Conservation (phyloP, 352 stramenopile species). For the Phytophthora pluvialis region DNA sequence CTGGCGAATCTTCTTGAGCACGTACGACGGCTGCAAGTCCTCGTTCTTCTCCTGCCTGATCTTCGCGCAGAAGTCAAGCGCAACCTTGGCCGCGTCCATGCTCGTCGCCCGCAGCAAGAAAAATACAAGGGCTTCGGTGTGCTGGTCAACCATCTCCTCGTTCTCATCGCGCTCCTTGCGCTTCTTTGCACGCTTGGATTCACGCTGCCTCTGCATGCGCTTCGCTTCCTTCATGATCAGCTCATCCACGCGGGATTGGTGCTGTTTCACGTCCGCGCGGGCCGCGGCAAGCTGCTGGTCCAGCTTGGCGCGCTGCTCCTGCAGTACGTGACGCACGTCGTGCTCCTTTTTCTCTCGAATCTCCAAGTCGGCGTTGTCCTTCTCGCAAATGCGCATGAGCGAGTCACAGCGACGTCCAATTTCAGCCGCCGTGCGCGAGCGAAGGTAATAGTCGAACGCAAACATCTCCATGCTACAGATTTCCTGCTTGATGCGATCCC, state of each 20-base stretch:
- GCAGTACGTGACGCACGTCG: conserved; percentile 60
- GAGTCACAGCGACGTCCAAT: conserved; percentile 96
- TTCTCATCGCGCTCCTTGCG: conserved; percentile 76
- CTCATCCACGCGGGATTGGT: conserved; percentile 82
- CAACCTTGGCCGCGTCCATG: conserved; percentile 72
- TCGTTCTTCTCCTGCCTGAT: conserved; percentile 46
- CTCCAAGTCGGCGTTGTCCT: conserved; percentile 90
- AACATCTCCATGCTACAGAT: conserved; percentile 94
- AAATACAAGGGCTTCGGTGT: conserved; percentile 55
- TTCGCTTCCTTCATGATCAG: conserved; percentile 91
- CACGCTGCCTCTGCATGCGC: conserved; percentile 82
- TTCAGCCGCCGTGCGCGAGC: conserved; percentile 94
- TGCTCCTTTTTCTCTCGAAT: conserved; percentile 81
- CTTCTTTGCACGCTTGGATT: conserved; percentile 84
- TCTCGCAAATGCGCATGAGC: conserved; percentile 95
- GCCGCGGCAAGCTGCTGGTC: conserved; percentile 67
- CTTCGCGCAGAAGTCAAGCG: conserved; percentile 68
- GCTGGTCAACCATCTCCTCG: conserved; percentile 70
- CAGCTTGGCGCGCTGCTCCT: conserved; percentile 76
- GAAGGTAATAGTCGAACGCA: conserved; percentile 99
- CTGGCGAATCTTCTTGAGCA: conserved; percentile 77
- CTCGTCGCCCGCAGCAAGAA: conserved; percentile 65
- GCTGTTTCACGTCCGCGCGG: conserved; percentile 74
- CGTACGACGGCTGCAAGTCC: conserved; percentile 66
- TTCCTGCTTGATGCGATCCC: conserved; percentile 97